Evolutionary conservation across 2,329 filamentous ascomycete genomes (phyloP), one percentile per base, ranked within the genome.

Genomic region (Phoma sp.): DNA sequence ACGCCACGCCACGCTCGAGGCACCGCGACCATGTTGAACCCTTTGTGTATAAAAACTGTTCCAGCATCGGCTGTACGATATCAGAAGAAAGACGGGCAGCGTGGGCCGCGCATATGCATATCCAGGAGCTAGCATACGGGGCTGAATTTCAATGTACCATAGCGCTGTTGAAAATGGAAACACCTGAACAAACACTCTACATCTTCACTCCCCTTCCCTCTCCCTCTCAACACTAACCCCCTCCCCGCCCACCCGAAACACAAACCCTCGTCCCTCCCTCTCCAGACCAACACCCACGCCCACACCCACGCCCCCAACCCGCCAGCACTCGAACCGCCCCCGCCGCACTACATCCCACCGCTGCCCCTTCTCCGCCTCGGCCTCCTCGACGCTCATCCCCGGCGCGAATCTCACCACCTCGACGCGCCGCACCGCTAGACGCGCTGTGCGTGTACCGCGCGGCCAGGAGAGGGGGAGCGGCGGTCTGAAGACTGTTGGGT

Each of bases 351-450:
- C 73, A 22, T 71, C 67, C 69, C 73, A 70, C 43, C 78, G 58
- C 54, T 67, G 60, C 47, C 22, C 58, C 8, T 62, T 65, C 59
- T 80, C 77, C 13, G 55, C 58, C 48, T 69, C 61, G 1, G 75
- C 76, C 49, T 79, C 74, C 43, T 75, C 69, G 0, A 75, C 59
- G 58, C 74, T 76, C 21, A 77, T 68, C 8, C 65, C 74, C 5
- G 69, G 57, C 8, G 71, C 70, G 51, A 81, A 78, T 36, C 69
- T 72, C 6, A 69, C 31, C 4, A 78, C 73, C 2, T 66, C 63
- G 0, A 71, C 64, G 10, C 75, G 61, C 12, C 68, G 51, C 0
- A 80, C 58, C 10, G 70, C 65, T 0, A 81, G 48, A 0, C 76
- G 62, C 2, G 76, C 65, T 1, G 69, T 68, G 0, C 62, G 44